Percentiles rank a stretch among this genome's conserved stretches.
phyloP scores from a whole-genome alignment of 2,329 filamentous ascomycete species.

The Stagonosporopsis vannaccii region DNA sequence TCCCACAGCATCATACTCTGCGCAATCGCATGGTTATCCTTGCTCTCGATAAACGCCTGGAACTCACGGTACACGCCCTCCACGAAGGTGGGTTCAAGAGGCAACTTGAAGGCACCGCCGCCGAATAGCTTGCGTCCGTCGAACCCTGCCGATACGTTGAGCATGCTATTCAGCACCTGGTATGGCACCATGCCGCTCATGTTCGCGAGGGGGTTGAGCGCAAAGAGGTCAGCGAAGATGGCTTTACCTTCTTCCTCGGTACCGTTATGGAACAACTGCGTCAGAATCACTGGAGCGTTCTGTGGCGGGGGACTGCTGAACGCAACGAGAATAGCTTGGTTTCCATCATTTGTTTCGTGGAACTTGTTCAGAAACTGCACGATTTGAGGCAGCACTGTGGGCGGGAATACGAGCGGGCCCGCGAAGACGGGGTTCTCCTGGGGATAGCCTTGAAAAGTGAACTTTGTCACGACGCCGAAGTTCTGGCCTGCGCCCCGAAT shows the following conservation, averaged over 20 bases:
- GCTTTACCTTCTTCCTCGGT: constrained; percentile 34
- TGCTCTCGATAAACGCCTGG: constrained; percentile 14
- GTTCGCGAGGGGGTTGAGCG: constrained; percentile 9
- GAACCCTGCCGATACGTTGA: constrained; percentile 38
- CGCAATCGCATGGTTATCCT: constrained; percentile 3
- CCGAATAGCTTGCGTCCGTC: constrained; percentile 51
- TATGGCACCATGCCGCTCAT: constrained; percentile 37
- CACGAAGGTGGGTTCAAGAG: constrained; percentile 37
- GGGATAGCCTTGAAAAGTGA: constrained; percentile 48
- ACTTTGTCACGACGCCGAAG: constrained; percentile 52
- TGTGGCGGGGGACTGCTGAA: constrained; percentile 40
- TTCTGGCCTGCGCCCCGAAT: constrained; percentile 49
- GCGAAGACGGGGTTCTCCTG: constrained; percentile 45
- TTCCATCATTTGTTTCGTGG: constrained; percentile 36
- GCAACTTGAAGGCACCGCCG: constrained; percentile 46
- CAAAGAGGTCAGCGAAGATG: constrained; percentile 24
- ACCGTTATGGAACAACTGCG: constrained; percentile 48
- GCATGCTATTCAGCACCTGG: constrained; percentile 40
- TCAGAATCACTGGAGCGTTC: constrained; percentile 39
- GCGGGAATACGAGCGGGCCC: constrained; percentile 47
- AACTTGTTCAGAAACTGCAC: constrained; percentile 42
- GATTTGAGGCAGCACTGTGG: constrained; percentile 36
- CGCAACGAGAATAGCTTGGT: constrained; percentile 37
- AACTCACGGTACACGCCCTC: constrained; percentile 12
- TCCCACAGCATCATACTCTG: constrained; percentile 42